A percentile compares a stretch with the other conserved stretches of the same genome.
Evolutionary conservation across 2,329 filamentous ascomycete species (phyloP).

Genomic region (Xylaria sp.): DNA sequence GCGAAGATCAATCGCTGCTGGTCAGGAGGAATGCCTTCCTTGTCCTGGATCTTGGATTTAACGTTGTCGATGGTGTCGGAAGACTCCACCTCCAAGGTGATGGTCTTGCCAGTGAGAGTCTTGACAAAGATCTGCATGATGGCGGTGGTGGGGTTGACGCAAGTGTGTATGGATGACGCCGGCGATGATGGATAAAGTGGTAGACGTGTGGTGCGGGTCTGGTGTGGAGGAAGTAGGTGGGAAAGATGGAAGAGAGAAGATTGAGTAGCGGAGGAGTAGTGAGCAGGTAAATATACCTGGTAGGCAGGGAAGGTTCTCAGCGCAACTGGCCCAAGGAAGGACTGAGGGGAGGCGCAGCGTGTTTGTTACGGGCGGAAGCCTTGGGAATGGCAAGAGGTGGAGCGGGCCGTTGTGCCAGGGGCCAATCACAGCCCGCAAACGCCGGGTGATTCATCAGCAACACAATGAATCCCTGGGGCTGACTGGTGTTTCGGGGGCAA

Average conservation of each 20-base stretch:
- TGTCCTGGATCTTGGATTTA: constrained; percentile 89
- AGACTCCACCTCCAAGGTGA: constrained; percentile 79
- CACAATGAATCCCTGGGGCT: background rate
- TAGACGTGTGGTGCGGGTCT: constrained; percentile 19
- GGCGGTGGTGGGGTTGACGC: constrained; percentile 41
- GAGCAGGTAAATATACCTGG: constrained; percentile 30
- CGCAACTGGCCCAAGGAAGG: constrained; percentile 18
- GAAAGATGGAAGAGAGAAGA: constrained; percentile 19
- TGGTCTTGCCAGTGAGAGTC: constrained; percentile 92
- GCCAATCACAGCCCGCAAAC: constrained; percentile 32
- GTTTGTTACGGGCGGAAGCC: constrained; percentile 40
- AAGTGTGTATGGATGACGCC: constrained; percentile 23
- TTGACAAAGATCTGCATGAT: constrained; percentile 99
- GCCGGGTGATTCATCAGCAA: constrained; percentile 39
- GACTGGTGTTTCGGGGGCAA: constrained; percentile 14
- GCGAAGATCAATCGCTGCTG: constrained; percentile 86
- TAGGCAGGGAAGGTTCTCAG: background rate
- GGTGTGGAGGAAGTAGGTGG: constrained; percentile 20
- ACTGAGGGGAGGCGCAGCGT: constrained; percentile 38
- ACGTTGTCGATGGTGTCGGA: constrained; percentile 86
- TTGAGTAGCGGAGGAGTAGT: constrained; percentile 11
- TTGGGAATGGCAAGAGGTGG: constrained; percentile 36
- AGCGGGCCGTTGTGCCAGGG: background rate
- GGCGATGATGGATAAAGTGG: constrained; percentile 20
- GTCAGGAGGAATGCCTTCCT: constrained; percentile 86